A percentile compares a stretch with the other conserved stretches of the same genome.
phyloP scores from a whole-genome alignment of 1,139 yeast species.

The Kurtzmaniella quercitrusa region DNA sequence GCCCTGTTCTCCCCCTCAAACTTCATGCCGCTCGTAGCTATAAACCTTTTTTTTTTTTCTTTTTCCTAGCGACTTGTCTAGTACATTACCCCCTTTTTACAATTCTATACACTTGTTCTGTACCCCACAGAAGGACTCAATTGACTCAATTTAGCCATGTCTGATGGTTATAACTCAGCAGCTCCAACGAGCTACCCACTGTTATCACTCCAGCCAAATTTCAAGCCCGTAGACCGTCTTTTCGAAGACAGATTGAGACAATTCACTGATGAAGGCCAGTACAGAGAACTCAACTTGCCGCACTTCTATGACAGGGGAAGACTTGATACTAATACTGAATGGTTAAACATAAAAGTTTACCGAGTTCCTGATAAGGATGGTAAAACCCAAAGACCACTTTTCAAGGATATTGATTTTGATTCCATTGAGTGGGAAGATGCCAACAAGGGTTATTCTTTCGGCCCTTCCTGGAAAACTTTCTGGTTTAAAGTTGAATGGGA shows the following conservation, averaged over 20 bases:
- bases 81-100: not conserved
- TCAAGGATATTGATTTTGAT: conserved; percentile 53
- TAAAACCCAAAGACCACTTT: conserved; percentile 64
- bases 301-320: conserved; percentile 68
- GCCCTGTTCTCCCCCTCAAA: not conserved
- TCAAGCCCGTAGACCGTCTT: conserved; percentile 77
- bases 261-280: conserved; percentile 72
- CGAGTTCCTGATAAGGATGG: conserved; percentile 57
- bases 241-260: conserved; percentile 79
- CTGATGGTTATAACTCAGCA: not conserved
- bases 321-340: conserved; percentile 38
- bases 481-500: conserved; percentile 75
- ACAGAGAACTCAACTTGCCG: conserved; percentile 69
- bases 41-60: not conserved
- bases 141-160: not conserved
- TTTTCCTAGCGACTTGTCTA: too few species aligned
- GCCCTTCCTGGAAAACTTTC: conserved; percentile 95
- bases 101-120: not conserved
- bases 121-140: not conserved
- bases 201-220: conserved; percentile 61
- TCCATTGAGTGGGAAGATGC: conserved; percentile 53
- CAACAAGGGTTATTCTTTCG: conserved; percentile 71
- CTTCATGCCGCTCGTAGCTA: too few species aligned
- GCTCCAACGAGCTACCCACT: conserved; percentile 3
- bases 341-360: conserved; percentile 52